These are phyloP conservation scores for Salix suchowensis DNA, from an alignment of 345 rosid species.

Conservation along the genomic window DNA sequence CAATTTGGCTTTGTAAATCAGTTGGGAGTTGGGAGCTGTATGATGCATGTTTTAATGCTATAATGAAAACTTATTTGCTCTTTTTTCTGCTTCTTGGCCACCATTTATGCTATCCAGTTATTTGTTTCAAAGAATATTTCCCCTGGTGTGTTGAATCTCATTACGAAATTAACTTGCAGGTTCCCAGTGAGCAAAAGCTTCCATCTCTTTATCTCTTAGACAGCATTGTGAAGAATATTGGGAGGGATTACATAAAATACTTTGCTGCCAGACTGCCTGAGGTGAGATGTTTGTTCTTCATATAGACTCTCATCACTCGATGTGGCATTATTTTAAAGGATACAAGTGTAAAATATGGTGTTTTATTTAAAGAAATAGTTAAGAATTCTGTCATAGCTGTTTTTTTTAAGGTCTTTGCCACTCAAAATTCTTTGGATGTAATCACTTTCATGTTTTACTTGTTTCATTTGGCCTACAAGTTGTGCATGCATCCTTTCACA, in stretches of 20 bases:
- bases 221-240: slow-evolving; percentile 98
- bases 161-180: slow-evolving; percentile 62
- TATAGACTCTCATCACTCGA: slow-evolving; percentile 5
- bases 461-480: slow-evolving; percentile 1
- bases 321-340: neutral
- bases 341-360: neutral
- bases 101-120: neutral
- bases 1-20: neutral
- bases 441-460: neutral
- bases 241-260: slow-evolving; percentile 82
- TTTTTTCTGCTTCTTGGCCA: neutral
- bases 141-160: slow-evolving; percentile 33
- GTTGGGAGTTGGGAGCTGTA: neutral
- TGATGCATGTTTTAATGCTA: neutral
- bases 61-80: neutral
- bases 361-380: neutral
- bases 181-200: slow-evolving; percentile 96
- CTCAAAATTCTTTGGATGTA: neutral
- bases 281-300: slow-evolving; percentile 46
- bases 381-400: neutral
- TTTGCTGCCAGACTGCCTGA: slow-evolving; percentile 79
- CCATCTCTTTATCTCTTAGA: slow-evolving; percentile 96
- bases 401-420: neutral
- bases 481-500: neutral
- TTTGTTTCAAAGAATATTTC: slow-evolving; percentile 6